Percentiles rank a stretch among this genome's conserved stretches.
Conservation (phyloP, 345 rosid species). For the Excoecaria cochinchinensis region DNA sequence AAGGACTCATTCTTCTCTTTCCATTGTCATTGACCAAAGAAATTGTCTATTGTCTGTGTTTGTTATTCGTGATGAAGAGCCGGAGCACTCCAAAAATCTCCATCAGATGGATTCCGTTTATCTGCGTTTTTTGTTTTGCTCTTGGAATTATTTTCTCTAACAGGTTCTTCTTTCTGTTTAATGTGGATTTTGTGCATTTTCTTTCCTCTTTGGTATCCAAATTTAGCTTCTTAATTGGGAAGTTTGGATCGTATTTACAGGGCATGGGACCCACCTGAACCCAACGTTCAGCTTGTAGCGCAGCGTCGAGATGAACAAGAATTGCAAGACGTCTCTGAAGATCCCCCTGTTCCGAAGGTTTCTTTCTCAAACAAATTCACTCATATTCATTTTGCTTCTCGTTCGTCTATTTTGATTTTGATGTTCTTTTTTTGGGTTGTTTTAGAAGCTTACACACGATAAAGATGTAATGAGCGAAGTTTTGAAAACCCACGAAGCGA, state of each 20-base stretch:
- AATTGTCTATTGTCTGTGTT: background rate
- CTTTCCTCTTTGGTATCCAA: background rate
- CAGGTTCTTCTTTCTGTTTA: constrained; percentile 37
- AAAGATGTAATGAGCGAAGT: constrained; percentile 65
- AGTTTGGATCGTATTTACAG: constrained; percentile 31
- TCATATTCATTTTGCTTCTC: background rate
- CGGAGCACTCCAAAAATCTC: constrained; percentile 52
- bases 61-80: constrained; percentile 47
- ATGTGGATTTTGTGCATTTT: background rate
- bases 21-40: background rate
- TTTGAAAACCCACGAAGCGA: constrained; percentile 70
- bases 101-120: constrained; percentile 67
- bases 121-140: constrained; percentile 69
- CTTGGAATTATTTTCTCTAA: constrained; percentile 71
- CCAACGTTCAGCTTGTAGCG: constrained; percentile 51
- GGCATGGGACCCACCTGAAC: constrained; percentile 50
- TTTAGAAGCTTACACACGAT: constrained; percentile 38
- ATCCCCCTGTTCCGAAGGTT: constrained; percentile 59
- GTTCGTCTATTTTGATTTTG: background rate
- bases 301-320: constrained; percentile 58
- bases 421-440: background rate
- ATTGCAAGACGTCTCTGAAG: constrained; percentile 53
- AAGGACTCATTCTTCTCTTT: background rate
- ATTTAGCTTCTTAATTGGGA: no score
- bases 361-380: background rate